Evolutionary conservation across 2,329 filamentous ascomycete genomes (phyloP).

Genomic region (Knoxdaviesia proteae): DNA sequence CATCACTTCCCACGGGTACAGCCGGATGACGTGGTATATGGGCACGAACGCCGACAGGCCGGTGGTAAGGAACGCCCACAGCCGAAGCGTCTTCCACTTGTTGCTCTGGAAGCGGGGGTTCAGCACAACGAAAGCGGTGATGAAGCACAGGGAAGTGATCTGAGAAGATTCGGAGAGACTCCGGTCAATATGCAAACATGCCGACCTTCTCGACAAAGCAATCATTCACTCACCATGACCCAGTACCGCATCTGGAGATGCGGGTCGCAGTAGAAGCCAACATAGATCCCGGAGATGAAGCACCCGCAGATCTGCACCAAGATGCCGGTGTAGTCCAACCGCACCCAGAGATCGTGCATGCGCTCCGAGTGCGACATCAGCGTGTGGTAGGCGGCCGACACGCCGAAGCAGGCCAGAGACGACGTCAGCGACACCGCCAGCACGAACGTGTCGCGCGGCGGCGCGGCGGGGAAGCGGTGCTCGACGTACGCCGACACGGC

Average conservation of each 20-base stretch:
- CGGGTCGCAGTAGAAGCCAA: slow-evolving; percentile 18
- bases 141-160: slow-evolving; percentile 13
- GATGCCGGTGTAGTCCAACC: slow-evolving; percentile 17
- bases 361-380: slow-evolving; percentile 17
- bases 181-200: no score
- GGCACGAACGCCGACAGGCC: slow-evolving; percentile 18
- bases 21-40: slow-evolving; percentile 15
- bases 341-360: slow-evolving; percentile 15
- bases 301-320: slow-evolving; percentile 15
- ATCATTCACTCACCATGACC: slow-evolving; percentile 12
- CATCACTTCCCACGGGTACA: slow-evolving; percentile 17
- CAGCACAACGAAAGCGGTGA: slow-evolving; percentile 15
- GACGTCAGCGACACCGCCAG: slow-evolving; percentile 18
- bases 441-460: slow-evolving; percentile 14
- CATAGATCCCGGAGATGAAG: slow-evolving; percentile 18
- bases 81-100: slow-evolving; percentile 15
- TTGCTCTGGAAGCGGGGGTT: slow-evolving; percentile 14
- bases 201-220: neutral
- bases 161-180: slow-evolving; percentile 4
- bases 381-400: slow-evolving; percentile 18
- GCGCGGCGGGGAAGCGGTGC: slow-evolving; percentile 12
- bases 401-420: slow-evolving; percentile 14
- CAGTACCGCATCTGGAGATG: slow-evolving; percentile 13
- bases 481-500: slow-evolving; percentile 9
- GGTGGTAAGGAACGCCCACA: slow-evolving; percentile 15